These are phyloP conservation scores for Coleophoma cylindrospora DNA, from an alignment of 2,329 filamentous ascomycete genomes.

Conservation along the genomic window DNA sequence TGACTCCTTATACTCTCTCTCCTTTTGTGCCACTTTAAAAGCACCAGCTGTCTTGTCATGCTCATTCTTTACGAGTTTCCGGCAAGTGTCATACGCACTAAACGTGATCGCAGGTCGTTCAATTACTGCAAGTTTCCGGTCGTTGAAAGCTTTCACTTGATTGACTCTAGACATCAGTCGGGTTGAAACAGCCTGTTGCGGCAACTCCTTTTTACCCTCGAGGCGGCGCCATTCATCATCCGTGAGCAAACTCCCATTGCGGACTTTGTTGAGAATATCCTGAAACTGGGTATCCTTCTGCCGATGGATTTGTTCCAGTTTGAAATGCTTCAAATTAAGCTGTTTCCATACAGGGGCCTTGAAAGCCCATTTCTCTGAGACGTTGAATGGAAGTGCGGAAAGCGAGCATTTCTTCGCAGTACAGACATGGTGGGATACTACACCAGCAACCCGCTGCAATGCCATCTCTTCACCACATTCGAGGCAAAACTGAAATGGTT, in stretches of 20 bases:
- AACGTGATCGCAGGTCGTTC: constrained; percentile 6
- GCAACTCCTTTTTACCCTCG: constrained; percentile 9
- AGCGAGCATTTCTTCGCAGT: constrained; percentile 2
- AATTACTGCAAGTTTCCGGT: constrained; percentile 7
- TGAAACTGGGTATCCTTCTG: constrained; percentile 20
- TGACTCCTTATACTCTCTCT: constrained; percentile 6
- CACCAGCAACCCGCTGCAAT: background rate
- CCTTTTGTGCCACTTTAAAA: constrained; percentile 2
- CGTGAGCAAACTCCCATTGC: constrained; percentile 10
- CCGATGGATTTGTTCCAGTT: constrained; percentile 22
- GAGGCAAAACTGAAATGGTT: constrained; percentile 19
- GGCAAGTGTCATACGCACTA: constrained; percentile 10
- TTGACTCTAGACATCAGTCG: constrained; percentile 16
- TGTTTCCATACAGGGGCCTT: constrained; percentile 17
- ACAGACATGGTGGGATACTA: constrained; percentile 1
- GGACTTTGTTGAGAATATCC: constrained; percentile 20
- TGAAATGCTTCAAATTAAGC: constrained; percentile 15
- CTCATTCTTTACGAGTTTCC: background rate
- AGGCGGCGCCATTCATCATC: constrained; percentile 17
- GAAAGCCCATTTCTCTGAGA: constrained; percentile 22
- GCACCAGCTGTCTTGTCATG: background rate
- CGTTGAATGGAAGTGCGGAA: constrained; percentile 1
- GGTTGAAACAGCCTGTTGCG: constrained; percentile 10
- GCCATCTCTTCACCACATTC: constrained; percentile 14
- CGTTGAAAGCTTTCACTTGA: constrained; percentile 13